Base-by-base conservation (phyloP, 805 yeast species). In the Candida andamanensis region DNA sequence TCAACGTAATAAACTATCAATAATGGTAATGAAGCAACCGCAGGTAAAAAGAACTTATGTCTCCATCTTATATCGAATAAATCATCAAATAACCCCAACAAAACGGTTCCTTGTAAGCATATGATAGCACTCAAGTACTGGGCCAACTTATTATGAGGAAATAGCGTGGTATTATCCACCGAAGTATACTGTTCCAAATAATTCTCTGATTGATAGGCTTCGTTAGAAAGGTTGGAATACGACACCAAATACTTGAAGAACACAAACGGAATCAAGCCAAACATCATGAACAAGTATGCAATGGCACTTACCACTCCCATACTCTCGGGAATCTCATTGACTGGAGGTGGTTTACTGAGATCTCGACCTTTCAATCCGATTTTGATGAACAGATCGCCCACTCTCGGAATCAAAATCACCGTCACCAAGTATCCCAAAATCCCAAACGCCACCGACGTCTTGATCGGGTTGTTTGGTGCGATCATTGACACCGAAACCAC, bases 1-100 rank as follows among this genome's bases (percentile, higher is more conserved):
- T 92, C 97, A 36, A 89, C 86, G 46, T 85, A 87, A 58, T 92
- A 92, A 2, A 92, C 95, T 12, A 90, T 74, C 37, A 92, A 67
- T 46, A 92, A 67, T 4, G 99, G 99, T 26, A 92, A 77, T 2
- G 95, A 80, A 0, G 96, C 96, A 33, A 92, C 76, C 0, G 95
- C 95, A 0, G 99, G 99, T 44, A 92, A 54, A 49, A 92, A 86
- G 61, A 92, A 86, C 66, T 92, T 92, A 63, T 92, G 95, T 52
- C 99, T 72, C 99, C 99, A 92, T 46, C 95, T 73, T 41, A 92
- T 78, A 57, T 92, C 99, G 51, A 92, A 92, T 47, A 92, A 67
- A 62, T 92, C 98, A 57, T 92, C 98, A 29, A 94, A 82, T 18
- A 92, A 69, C 0, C 98, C 98, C 26, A 92, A 64, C 26, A 92